Evolutionary conservation across 176 grass and related monocot species (phyloP), one percentile per base, ranked within the genome.

Genomic region (Carex parvula): DNA sequence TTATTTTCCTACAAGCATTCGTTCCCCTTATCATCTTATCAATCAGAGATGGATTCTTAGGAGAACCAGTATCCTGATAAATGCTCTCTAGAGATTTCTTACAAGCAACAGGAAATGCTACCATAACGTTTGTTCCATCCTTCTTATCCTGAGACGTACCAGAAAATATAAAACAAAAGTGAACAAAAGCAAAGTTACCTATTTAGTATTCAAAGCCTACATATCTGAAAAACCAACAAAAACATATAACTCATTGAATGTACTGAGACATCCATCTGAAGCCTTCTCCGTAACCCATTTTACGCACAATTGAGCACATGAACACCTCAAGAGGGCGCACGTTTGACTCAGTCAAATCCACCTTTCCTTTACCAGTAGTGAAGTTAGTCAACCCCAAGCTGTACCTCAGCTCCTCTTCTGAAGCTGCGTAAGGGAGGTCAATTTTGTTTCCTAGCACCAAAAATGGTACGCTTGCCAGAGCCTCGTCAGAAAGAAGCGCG

Each of bases 211-310:
- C 33, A 48, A 73, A 10, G 18, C 16, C 70, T 44, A 20, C 32
- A 20, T 35, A 69, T 42, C 35, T 74, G 42, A 50, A 8, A 55
- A 78, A n/a, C n/a, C 11, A 21, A 80, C 17, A 8, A 80, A 14
- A 50, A 58, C 55, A 60, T 26, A 60, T 26, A 78, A 48, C 41
- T 86, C 91, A 97, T 72, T 93, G 91, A 81, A 97, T 93, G 74
- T 97, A 97, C 81, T 93, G 94, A 0, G 91, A 93, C 75, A 97
- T 18, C 94, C 94, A 97, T 84, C 90, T 97, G 84, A 97, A 97
- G 10, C 91, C 94, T 0, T 97, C 94, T 0, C 94, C 89, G 0
- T 97, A 97, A 8, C 94, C 91, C 94, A 97, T 97, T 89, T 97
- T 97, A 50, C 91, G 83, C 16, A 97, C 94, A 4, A 97, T 81